These are phyloP conservation scores for Stereocaulon alpinum DNA, from an alignment of 495 filamentous ascomycete species.

Conservation along the genomic window DNA sequence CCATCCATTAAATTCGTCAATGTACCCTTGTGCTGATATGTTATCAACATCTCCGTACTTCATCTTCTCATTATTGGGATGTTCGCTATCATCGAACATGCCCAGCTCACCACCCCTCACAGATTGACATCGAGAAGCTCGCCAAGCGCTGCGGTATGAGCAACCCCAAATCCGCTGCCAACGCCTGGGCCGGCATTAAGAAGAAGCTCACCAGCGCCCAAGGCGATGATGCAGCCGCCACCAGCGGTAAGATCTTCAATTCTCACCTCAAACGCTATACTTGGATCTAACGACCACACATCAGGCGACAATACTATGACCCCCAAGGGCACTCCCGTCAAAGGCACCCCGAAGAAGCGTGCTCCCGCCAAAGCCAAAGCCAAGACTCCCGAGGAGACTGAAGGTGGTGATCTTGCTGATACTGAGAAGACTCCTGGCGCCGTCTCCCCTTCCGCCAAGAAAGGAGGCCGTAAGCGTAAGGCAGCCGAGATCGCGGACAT, in stretches of 20 bases:
- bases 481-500: not conserved
- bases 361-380: not conserved
- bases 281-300: no score
- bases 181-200: constrained; percentile 23
- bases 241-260: no score
- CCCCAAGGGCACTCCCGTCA: not conserved
- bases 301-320: not conserved
- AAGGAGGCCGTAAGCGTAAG: not conserved
- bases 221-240: not conserved
- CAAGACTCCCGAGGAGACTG: not conserved
- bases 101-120: not conserved
- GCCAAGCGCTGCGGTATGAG: constrained; percentile 29
- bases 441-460: constrained; percentile 1
- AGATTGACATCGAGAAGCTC: constrained; percentile 35
- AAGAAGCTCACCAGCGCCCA: constrained; percentile 22
- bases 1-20: not conserved
- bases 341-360: constrained; percentile 12
- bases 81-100: no score
- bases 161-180: constrained; percentile 27
- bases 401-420: constrained; percentile 1
- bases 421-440: not conserved
- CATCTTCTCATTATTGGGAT: no score
- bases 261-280: no score
- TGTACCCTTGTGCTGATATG: not conserved
- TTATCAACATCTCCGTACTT: no score